These are phyloP conservation scores for Geranium rotundifolium DNA, from an alignment of 345 rosid species.

Conservation along the genomic window DNA sequence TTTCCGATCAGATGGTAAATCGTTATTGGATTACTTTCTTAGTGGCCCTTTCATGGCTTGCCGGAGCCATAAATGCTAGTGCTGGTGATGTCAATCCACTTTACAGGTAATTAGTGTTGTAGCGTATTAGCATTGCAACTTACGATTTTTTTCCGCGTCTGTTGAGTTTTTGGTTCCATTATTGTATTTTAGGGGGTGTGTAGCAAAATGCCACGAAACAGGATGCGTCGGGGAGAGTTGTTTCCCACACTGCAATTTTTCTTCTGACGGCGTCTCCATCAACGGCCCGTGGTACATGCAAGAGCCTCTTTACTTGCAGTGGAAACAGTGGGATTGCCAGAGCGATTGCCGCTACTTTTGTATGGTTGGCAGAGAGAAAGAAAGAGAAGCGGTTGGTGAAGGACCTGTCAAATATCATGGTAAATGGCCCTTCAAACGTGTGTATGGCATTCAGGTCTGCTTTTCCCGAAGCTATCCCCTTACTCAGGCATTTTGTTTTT, in stretches of 20 bases:
- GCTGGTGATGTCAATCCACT: constrained; percentile 62
- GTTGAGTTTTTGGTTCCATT: no score
- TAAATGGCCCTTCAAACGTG: constrained; percentile 80
- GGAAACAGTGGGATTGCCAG: constrained; percentile 44
- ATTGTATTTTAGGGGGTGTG: constrained; percentile 41
- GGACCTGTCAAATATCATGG: constrained; percentile 74
- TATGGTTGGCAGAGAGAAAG: constrained; percentile 80
- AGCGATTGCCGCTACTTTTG: constrained; percentile 63
- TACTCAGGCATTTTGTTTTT: background rate
- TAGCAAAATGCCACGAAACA: constrained; percentile 58
- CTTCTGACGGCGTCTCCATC: constrained; percentile 69
- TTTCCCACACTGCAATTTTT: constrained; percentile 79
- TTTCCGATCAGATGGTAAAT: constrained; percentile 23
- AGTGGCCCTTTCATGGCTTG: constrained; percentile 22
- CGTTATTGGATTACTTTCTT: constrained; percentile 15
- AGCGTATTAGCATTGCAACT: background rate
- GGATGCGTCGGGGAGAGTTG: constrained; percentile 76
- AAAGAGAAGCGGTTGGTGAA: constrained; percentile 46
- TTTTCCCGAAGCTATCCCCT: background rate
- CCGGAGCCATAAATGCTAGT: constrained; percentile 41
- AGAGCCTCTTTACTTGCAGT: constrained; percentile 42
- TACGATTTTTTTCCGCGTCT: background rate
- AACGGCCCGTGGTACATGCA: constrained; percentile 85
- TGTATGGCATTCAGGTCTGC: constrained; percentile 63
- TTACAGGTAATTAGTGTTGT: constrained; percentile 34